phyloP scores from a whole-genome alignment of 257 asterid species.

The Gentiana macrophylla region DNA sequence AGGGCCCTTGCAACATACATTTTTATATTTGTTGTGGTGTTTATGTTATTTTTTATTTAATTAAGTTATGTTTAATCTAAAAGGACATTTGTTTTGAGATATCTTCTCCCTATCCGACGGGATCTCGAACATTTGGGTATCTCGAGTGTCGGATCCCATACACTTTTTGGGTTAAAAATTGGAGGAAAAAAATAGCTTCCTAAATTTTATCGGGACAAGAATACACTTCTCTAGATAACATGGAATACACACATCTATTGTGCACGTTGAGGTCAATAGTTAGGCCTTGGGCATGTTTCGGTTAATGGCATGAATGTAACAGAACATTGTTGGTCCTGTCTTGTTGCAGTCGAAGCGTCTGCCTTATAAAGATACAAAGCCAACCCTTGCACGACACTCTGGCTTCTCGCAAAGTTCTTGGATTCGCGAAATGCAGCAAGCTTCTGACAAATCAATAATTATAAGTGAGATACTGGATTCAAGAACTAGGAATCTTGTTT shows the following conservation, averaged over 20 bases:
- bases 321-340: not conserved
- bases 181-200: no score
- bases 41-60: no score
- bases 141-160: no score
- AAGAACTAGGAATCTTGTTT: conserved; percentile 89
- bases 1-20: no score
- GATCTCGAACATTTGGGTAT: no score
- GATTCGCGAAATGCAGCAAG: conserved; percentile 97
- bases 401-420: conserved; percentile 93
- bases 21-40: no score
- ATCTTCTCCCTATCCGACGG: no score
- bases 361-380: conserved; percentile 52
- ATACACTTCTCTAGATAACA: not conserved
- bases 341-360: conserved; percentile 86
- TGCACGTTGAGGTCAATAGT: not conserved
- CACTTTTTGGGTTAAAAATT: no score
- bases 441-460: conserved; percentile 85
- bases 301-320: conserved; percentile 15
- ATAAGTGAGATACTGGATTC: conserved; percentile 97
- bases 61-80: no score
- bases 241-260: not conserved
- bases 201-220: no score
- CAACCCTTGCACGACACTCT: conserved; percentile 52
- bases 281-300: not conserved
- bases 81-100: no score